Percentiles rank a stretch among this genome's conserved stretches.
These are phyloP conservation scores for Helotiales sp. DNA, from an alignment of 2,329 filamentous ascomycete genomes.

Conservation along the genomic window DNA sequence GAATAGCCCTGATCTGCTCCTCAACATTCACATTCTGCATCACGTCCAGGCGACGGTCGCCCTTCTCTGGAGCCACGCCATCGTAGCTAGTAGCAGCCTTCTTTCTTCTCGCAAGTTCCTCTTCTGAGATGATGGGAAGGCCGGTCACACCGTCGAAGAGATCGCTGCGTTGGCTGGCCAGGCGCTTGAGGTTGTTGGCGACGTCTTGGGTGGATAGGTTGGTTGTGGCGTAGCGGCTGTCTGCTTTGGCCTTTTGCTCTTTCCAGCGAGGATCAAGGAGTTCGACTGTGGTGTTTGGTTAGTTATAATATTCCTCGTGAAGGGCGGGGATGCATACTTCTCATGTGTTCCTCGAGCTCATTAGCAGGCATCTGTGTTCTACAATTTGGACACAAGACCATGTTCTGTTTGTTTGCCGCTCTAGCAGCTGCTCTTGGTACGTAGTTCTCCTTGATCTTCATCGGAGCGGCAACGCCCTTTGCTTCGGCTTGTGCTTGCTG, in stretches of 20 bases:
- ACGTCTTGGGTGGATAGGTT: slow-evolving; percentile 87
- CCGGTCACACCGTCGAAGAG: slow-evolving; percentile 80
- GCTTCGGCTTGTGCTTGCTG: slow-evolving; percentile 82
- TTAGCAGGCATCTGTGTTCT: slow-evolving; percentile 85
- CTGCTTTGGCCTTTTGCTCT: slow-evolving; percentile 89
- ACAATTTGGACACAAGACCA: slow-evolving; percentile 89
- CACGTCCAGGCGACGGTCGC: slow-evolving; percentile 59
- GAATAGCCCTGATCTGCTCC: slow-evolving; percentile 78
- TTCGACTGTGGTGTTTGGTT: slow-evolving; percentile 61
- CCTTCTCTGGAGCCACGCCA: slow-evolving; percentile 62
- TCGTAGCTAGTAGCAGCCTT: slow-evolving; percentile 73
- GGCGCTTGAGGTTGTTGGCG: slow-evolving; percentile 92
- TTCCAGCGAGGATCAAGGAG: slow-evolving; percentile 94
- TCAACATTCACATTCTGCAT: slow-evolving; percentile 78
- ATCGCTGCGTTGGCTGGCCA: slow-evolving; percentile 86
- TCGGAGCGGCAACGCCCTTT: slow-evolving; percentile 68
- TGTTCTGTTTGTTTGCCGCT: slow-evolving; percentile 66
- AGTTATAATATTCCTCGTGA: slow-evolving; percentile 16
- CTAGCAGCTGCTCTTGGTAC: slow-evolving; percentile 81
- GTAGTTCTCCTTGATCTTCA: slow-evolving; percentile 94
- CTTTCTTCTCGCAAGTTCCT: slow-evolving; percentile 77
- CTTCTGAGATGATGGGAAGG: slow-evolving; percentile 70
- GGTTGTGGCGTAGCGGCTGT: slow-evolving; percentile 81
- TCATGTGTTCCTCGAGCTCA: slow-evolving; percentile 91
- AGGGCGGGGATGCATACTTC: slow-evolving; percentile 60